Conservation (phyloP, 495 filamentous ascomycete species). For the Aspergillus avenaceus region DNA sequence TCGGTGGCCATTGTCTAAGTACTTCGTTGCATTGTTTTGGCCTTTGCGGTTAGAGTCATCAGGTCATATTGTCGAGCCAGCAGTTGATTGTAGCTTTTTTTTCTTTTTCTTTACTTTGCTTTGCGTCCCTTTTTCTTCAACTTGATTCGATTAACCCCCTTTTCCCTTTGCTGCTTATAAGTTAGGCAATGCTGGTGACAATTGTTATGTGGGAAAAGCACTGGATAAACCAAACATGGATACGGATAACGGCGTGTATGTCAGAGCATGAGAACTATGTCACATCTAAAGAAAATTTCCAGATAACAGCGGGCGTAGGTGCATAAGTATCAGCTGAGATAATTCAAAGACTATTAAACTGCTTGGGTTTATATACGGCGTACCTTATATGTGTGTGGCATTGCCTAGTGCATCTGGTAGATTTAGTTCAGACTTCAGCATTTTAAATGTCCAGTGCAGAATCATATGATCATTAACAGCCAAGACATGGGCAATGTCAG, state of each 20-base stretch:
- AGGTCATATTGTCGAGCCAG: background rate
- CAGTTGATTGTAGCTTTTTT: background rate
- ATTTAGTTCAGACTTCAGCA: too few species aligned
- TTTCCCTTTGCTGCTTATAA: background rate
- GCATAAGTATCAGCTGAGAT: background rate
- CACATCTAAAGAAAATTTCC: background rate
- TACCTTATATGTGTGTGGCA: too few species aligned
- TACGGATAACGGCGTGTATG: background rate
- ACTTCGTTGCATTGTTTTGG: constrained; percentile 13
- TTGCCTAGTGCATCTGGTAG: too few species aligned
- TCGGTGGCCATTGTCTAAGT: constrained; percentile 17
- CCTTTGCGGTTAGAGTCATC: background rate
- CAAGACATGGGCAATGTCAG: too few species aligned
- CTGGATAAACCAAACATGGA: too few species aligned
- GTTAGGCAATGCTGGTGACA: background rate
- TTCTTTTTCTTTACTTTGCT: background rate
- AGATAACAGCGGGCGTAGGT: too few species aligned
- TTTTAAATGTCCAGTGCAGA: too few species aligned
- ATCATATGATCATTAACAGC: too few species aligned
- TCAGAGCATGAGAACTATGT: background rate
- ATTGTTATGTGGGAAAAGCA: background rate
- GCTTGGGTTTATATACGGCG: too few species aligned
- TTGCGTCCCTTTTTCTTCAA: background rate
- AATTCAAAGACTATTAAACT: background rate
- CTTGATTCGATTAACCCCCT: background rate